Percentiles rank a stretch among this genome's conserved stretches.
Conservation (phyloP, 2,329 filamentous ascomycete genomes). For the Berkeleyomyces basicola region DNA sequence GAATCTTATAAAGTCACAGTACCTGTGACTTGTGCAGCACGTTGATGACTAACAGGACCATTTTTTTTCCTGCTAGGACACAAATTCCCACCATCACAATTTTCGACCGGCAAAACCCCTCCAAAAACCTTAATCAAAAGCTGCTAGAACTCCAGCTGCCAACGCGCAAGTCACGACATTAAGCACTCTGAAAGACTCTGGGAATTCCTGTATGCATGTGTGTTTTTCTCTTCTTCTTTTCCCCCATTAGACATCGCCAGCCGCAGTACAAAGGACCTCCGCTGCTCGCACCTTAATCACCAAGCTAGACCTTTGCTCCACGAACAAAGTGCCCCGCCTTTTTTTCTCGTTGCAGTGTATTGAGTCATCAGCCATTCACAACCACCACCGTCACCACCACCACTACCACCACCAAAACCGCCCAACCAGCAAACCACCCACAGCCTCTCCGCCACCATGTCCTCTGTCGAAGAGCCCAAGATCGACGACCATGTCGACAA, state of each 20-base stretch:
- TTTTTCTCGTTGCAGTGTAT: background rate
- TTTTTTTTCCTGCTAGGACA: constrained; percentile 10
- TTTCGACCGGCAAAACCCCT: constrained; percentile 13
- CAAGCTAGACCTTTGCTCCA: background rate
- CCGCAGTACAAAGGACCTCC: background rate
- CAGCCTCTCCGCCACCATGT: constrained; percentile 25
- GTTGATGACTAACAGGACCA: constrained; percentile 12
- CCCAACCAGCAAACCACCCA: background rate
- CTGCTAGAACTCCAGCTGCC: background rate
- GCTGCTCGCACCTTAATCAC: background rate
- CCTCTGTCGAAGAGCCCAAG: constrained; percentile 41
- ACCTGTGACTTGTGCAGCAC: background rate
- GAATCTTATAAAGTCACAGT: background rate
- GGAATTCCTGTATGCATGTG: background rate
- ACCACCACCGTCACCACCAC: background rate
- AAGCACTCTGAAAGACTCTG: background rate
- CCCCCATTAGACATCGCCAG: background rate
- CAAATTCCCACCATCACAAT: constrained; percentile 12
- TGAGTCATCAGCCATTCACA: constrained; percentile 11
- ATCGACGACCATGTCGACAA: constrained; percentile 52
- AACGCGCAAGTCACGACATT: background rate
- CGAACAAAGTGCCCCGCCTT: constrained; percentile 10
- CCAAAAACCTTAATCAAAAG: constrained; percentile 4
- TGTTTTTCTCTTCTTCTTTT: background rate
- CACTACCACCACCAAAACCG: background rate